phyloP scores from a whole-genome alignment of 495 filamentous ascomycete genomes.

The Penicillium samsonianum region DNA sequence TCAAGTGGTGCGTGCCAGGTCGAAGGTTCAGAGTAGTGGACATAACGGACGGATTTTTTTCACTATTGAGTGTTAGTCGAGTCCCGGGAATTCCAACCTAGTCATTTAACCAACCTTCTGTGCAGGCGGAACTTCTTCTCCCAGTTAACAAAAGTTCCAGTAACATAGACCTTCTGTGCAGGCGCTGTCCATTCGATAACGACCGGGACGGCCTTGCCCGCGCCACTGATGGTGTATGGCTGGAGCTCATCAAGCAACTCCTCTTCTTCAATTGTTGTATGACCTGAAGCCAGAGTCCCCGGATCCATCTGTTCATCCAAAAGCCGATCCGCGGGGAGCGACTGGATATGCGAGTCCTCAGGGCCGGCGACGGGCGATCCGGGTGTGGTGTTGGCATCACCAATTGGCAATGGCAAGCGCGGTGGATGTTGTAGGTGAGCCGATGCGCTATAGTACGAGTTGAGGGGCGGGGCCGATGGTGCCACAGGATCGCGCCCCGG shows the following conservation, averaged over 20 bases:
- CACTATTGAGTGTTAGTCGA: conserved; percentile 29
- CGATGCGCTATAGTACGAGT: conserved; percentile 52
- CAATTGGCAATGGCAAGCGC: conserved; percentile 86
- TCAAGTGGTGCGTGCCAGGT: conserved; percentile 93
- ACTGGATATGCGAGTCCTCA: conserved; percentile 50
- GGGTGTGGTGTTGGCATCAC: conserved; percentile 80
- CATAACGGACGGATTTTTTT: conserved; percentile 55
- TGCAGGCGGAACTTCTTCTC: conserved; percentile 85
- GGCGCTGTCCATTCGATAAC: conserved; percentile 76
- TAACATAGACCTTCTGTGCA: conserved; percentile 89
- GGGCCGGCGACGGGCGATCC: conserved; percentile 79
- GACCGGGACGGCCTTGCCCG: conserved; percentile 66
- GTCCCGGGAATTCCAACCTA: not conserved
- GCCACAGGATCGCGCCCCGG: conserved; percentile 39
- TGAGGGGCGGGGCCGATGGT: conserved; percentile 48
- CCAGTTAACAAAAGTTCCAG: conserved; percentile 95
- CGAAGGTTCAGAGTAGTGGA: conserved; percentile 76
- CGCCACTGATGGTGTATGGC: conserved; percentile 54
- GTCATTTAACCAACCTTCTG: conserved; percentile 60
- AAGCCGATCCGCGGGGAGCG: conserved; percentile 50
- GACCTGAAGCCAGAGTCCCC: conserved; percentile 64
- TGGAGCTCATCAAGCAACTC: conserved; percentile 74
- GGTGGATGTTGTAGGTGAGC: conserved; percentile 72
- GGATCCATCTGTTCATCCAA: conserved; percentile 49
- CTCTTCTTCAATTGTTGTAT: conserved; percentile 74